Evolutionary conservation across 2,329 filamentous ascomycete species (phyloP), one percentile per base, ranked within the genome.

Genomic region (Pseudocercospora cruenta): DNA sequence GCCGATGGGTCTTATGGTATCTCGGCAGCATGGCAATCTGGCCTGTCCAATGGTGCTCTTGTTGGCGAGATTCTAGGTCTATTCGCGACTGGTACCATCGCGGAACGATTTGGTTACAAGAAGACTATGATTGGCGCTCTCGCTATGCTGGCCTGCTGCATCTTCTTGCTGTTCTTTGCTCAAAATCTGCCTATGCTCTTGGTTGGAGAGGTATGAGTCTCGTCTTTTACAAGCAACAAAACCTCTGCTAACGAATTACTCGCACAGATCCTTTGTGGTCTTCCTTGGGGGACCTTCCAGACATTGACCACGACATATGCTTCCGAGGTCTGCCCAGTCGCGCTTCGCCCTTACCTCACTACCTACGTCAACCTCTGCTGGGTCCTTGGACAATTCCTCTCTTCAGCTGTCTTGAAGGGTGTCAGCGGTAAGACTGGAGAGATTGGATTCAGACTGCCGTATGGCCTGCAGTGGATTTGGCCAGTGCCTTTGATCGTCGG

Each of bases 11-110:
- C 79, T 28, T 85, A 84, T 63, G 78, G 81, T 39, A 77, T 88
- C 24, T 81, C 83, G 1, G 83, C 85, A 0, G 79, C 82, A 0
- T 89, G 87, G 87, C 86, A 88, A 73, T 83, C 84, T 0, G 86
- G 81, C 0, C 72, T 89, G 2, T 82, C 81, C 6, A 87, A 87
- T 63, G 87, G 85, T n/a, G 67, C 67, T 7, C 82, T 84, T 62
- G 83, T 84, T 21, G 90, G 90, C 51, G 87, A 90, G 74, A 87
- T 92, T 58, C 82, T 91, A 58, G 90, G 90, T 14, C 82, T 91
- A 55, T 79, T 90, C 69, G 81, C 90, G 75, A 90, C 89, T 73
- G 90, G 89, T 43, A 87, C 83, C 76, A 78, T 89, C 55, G 87
- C 88, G 16, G 88, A 91, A 77, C 62, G 70, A n/a, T 70, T 71